Base-by-base conservation (phyloP, 2,329 filamentous ascomycete genomes). In the Monilinia polystroma region DNA sequence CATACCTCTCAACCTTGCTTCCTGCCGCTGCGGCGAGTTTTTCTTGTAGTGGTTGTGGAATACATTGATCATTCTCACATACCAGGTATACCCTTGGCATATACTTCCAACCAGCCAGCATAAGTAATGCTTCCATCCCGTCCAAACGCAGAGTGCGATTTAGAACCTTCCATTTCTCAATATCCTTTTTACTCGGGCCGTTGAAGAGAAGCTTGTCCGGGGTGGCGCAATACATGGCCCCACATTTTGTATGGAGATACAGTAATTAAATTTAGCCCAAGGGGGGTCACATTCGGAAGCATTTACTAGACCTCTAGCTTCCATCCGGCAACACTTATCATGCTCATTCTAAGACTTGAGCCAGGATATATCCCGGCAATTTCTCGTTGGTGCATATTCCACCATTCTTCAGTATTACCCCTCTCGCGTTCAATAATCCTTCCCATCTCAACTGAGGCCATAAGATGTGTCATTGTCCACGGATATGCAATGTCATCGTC, bases 41-140 rank as follows among this genome's bases (percentile, higher is more conserved):
- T 23, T 55, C 32, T 14, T 55, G 32, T 20, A 35, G 11, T 3
- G 29, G 18, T 6, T n/a, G 29, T 38, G 53, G 53, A 38, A 55
- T 55, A 16, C 53, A 55, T 55, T 55, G 29, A 55, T 55, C 53
- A 55, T 55, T 55, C 53, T 55, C 53, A n/a, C 53, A 38, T 38
- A 55, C 32, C 18, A 55, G 53, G 18, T 55, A 55, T 16, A 55
- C 53, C 10, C 32, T 35, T 55, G 53, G 32, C 8, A 55, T 32
- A 55, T 38, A 32, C 38, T 35, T 55, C 53, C 32, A 55, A n/a
- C n/a, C n/a, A n/a, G 18, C 53, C 29, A 38, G 53, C 32, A 38
- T 55, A 55, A n/a, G 53, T 55, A n/a, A 55, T 38, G 29, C 18
- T 55, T 55, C 32, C 32, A 38, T 38, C 32, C 53, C 32, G 38